Evolutionary conservation across 805 yeast species (phyloP).

Genomic region (Pichia kluyveri): DNA sequence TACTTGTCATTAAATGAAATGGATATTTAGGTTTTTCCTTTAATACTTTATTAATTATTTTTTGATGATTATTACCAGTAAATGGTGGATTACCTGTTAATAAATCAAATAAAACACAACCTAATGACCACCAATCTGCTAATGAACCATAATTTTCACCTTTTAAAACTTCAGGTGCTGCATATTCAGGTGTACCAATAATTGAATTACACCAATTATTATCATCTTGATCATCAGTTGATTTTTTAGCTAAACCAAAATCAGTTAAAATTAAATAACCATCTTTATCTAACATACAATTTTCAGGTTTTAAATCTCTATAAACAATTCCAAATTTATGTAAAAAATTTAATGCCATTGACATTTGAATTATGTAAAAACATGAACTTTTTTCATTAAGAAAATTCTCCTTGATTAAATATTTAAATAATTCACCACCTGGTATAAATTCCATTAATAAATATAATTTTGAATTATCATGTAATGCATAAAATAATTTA

Average conservation of each 20-base stretch:
- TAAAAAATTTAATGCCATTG: conserved; percentile 63
- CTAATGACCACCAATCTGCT: conserved; percentile 89
- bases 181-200: conserved; percentile 72
- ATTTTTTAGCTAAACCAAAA: conserved; percentile 63
- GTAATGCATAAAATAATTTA: conserved; percentile 73
- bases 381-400: conserved; percentile 53
- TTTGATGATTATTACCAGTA: conserved; percentile 68
- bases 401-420: conserved; percentile 37
- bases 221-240: conserved; percentile 20
- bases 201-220: conserved; percentile 44
- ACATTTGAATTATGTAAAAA: conserved; percentile 73
- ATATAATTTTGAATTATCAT: conserved; percentile 65
- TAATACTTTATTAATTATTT: conserved; percentile 63
- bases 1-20: conserved; percentile 62
- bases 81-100: conserved; percentile 82
- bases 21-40: conserved; percentile 58
- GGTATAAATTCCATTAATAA: conserved; percentile 72
- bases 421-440: conserved; percentile 80
- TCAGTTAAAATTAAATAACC: conserved; percentile 82
- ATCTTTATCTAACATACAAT: conserved; percentile 61
- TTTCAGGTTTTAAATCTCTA: conserved; percentile 84
- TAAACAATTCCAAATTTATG: conserved; percentile 76
- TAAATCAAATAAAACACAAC: conserved; percentile 71
- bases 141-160: conserved; percentile 68
- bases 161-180: conserved; percentile 80